These are phyloP conservation scores for Oropetium thomaeum DNA, from an alignment of 176 grass and related monocot genomes.

Conservation along the genomic window DNA sequence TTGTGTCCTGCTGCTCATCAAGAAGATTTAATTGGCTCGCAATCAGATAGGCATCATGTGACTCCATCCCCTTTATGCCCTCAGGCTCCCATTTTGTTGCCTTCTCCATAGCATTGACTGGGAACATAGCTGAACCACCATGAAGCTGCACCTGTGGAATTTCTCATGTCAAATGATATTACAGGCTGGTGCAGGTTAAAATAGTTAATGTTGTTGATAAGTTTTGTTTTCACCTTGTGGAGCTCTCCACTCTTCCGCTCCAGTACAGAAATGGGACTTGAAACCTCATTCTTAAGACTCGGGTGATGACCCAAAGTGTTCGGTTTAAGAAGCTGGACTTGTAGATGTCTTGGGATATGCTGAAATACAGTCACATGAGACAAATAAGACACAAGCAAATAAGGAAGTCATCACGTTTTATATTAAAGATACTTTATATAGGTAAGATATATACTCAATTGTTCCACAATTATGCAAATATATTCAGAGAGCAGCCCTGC, in stretches of 20 bases:
- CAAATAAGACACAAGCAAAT: not conserved
- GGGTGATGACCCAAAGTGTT: constrained; percentile 44
- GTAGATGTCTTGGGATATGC: constrained; percentile 72
- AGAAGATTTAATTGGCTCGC: constrained; percentile 74
- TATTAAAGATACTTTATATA: not conserved
- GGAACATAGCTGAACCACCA: constrained; percentile 39
- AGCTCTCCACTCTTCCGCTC: constrained; percentile 71
- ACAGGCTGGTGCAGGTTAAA: not conserved
- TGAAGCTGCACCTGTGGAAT: constrained; percentile 37
- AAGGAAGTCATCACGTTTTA: not conserved
- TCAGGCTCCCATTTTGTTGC: constrained; percentile 96
- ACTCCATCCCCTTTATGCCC: constrained; percentile 53
- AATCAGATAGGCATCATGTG: constrained; percentile 65
- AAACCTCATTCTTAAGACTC: constrained; percentile 65
- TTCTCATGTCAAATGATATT: not conserved
- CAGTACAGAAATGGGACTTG: constrained; percentile 88
- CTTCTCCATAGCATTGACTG: constrained; percentile 65
- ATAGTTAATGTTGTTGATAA: not conserved
- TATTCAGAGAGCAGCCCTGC: not conserved
- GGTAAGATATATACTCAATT: not conserved
- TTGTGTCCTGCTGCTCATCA: constrained; percentile 48
- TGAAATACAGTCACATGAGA: constrained; percentile 27
- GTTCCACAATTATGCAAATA: constrained; percentile 12
- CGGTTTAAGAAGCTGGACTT: constrained; percentile 74
- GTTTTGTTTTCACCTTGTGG: constrained; percentile 54